phyloP scores from a whole-genome alignment of 371 early-diverging fungal genomes.

The Mucor piriformis region DNA sequence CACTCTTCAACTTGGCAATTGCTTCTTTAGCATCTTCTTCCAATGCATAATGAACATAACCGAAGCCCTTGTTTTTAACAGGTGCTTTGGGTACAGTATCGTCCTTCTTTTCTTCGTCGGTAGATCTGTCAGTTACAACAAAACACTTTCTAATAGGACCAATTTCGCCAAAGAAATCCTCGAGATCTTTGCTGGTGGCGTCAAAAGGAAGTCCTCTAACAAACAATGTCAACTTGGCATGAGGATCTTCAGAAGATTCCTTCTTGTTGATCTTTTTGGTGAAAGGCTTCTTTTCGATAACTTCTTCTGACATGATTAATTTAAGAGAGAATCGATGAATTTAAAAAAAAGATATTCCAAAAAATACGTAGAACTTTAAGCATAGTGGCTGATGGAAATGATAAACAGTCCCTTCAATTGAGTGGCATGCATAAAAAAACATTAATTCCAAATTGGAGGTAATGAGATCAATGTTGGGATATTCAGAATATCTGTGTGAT shows the following conservation, averaged over 20 bases:
- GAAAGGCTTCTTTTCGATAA: neutral
- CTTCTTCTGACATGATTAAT: conserved; percentile 24
- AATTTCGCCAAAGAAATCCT: conserved; percentile 84
- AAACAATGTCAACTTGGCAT: conserved; percentile 76
- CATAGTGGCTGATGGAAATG: neutral
- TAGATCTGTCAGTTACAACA: conserved; percentile 66
- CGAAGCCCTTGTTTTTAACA: conserved; percentile 79
- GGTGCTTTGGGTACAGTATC: conserved; percentile 4
- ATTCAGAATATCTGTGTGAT: no score
- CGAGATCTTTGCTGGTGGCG: conserved; percentile 80
- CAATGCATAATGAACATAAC: conserved; percentile 89
- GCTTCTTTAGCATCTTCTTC: conserved; percentile 89
- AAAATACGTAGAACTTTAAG: neutral
- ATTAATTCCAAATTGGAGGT: no score
- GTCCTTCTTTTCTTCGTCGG: conserved; percentile 23
- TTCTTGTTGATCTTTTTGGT: conserved; percentile 11
- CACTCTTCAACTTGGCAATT: conserved; percentile 65
- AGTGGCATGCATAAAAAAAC: neutral
- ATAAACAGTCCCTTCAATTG: neutral
- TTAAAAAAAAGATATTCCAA: neutral
- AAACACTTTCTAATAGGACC: conserved; percentile 92
- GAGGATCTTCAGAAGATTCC: conserved; percentile 14
- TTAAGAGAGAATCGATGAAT: neutral
- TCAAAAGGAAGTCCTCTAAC: conserved; percentile 83
- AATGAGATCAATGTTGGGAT: no score